Conservation (phyloP, 179 eudicot genomes). For the Silene noctiflora region DNA sequence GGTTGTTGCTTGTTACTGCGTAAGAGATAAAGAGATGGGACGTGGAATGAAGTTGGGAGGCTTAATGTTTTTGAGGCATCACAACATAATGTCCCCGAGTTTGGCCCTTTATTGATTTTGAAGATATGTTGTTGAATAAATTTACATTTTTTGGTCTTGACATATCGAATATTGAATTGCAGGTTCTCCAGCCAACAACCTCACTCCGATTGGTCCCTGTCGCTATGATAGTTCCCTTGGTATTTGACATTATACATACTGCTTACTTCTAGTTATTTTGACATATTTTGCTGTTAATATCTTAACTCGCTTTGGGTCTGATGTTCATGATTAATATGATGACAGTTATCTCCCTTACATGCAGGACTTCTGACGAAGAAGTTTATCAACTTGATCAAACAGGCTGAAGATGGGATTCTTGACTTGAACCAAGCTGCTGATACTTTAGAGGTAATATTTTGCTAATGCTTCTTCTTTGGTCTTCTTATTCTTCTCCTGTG, state of each 20-base stretch:
- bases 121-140: neutral
- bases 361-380: constrained; percentile 83
- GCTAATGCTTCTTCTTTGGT: neutral
- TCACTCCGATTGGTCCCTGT: constrained; percentile 74
- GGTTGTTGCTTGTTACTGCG: neutral
- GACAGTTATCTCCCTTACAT: constrained; percentile 7
- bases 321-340: neutral
- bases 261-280: neutral
- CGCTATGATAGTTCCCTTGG: constrained; percentile 97
- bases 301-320: neutral
- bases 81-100: neutral
- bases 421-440: constrained; percentile 91
- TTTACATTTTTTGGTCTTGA: neutral
- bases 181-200: constrained; percentile 88
- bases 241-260: constrained; percentile 26
- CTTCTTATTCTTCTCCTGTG: neutral
- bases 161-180: constrained; percentile 24
- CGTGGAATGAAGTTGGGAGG: neutral
- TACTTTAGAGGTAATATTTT: constrained; percentile 58
- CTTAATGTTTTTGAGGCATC: constrained; percentile 2
- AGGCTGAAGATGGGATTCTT: constrained; percentile 91
- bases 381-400: constrained; percentile 79
- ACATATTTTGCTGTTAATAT: neutral
- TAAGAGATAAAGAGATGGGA: neutral
- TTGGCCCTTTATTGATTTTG: neutral